Conservation (phyloP, 2,329 filamentous ascomycete genomes). For the Colletotrichum gigasporum region DNA sequence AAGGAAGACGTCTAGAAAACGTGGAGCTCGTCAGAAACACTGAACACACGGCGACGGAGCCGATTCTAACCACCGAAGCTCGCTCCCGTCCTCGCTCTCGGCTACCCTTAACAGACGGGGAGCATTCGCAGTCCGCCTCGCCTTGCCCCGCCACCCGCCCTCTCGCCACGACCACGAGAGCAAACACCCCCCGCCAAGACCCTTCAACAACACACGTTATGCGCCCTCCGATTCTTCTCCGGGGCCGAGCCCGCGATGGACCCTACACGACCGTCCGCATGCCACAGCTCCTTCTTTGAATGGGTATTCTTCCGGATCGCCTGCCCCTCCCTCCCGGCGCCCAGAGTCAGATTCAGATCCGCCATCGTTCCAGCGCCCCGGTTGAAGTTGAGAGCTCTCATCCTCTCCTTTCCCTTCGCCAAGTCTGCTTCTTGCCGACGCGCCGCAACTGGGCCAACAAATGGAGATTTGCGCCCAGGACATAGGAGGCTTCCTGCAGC, state of each 20-base stretch:
- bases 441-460: too few relatives aligned
- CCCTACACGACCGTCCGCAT: constrained; percentile 2
- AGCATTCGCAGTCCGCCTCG: neutral
- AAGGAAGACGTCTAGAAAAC: constrained; percentile 1
- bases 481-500: neutral
- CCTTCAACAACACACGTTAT: neutral
- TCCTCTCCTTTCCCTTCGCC: neutral
- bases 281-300: neutral
- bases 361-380: neutral
- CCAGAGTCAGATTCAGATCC: neutral
- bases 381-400: neutral
- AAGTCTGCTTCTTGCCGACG: neutral
- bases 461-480: neutral
- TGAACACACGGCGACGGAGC: neutral
- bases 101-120: neutral
- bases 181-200: constrained; percentile 15
- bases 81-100: neutral
- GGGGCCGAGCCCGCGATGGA: constrained; percentile 20
- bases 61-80: too few relatives aligned
- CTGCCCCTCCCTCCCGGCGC: neutral
- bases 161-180: constrained; percentile 8
- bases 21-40: constrained; percentile 2
- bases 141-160: constrained; percentile 8
- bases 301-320: neutral
- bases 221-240: constrained; percentile 18